Percentiles rank a stretch among this genome's conserved stretches.
phyloP scores from a whole-genome alignment of 1,139 yeast species.

The Citeromyces siamensis region DNA sequence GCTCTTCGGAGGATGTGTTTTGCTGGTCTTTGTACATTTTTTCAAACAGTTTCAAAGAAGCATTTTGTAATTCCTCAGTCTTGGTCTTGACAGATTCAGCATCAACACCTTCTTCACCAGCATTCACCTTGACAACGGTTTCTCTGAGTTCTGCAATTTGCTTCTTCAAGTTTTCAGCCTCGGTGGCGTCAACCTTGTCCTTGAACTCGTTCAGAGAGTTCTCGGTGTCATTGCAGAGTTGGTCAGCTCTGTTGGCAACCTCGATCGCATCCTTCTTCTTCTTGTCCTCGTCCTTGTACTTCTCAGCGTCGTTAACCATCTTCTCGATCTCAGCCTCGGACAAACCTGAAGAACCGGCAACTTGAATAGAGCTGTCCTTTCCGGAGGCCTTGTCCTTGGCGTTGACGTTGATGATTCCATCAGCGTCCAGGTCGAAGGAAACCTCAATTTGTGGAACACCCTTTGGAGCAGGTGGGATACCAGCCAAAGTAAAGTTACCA shows the following conservation, averaged over 20 bases:
- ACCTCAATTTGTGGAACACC: slow-evolving; percentile 99
- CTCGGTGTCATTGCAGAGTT: slow-evolving; percentile 93
- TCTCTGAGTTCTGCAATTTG: slow-evolving; percentile 76
- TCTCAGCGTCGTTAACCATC: slow-evolving; percentile 98
- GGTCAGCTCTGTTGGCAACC: slow-evolving; percentile 94
- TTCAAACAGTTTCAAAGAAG: slow-evolving; percentile 89
- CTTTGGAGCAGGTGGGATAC: slow-evolving; percentile 98
- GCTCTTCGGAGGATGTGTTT: slow-evolving; percentile 23
- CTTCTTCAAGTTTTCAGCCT: slow-evolving; percentile 76
- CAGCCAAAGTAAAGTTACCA: slow-evolving; percentile 93
- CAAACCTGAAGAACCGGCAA: slow-evolving; percentile 97
- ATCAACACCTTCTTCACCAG: slow-evolving; percentile 78
- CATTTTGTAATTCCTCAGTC: slow-evolving; percentile 89
- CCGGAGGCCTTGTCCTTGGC: slow-evolving; percentile 98
- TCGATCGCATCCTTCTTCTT: slow-evolving; percentile 87
- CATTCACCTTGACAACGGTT: slow-evolving; percentile 84
- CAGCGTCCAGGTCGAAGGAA: slow-evolving; percentile 95
- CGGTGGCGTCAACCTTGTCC: slow-evolving; percentile 82
- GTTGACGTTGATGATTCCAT: slow-evolving; percentile 97
- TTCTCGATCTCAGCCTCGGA: slow-evolving; percentile 94
- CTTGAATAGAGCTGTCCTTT: slow-evolving; percentile 98
- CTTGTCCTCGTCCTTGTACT: slow-evolving; percentile 93
- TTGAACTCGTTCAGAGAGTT: slow-evolving; percentile 88
- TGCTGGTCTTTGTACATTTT: slow-evolving; percentile 77
- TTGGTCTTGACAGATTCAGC: slow-evolving; percentile 79